phyloP scores from a whole-genome alignment of 164 flowering plant species.

The Brasenia schreberi region DNA sequence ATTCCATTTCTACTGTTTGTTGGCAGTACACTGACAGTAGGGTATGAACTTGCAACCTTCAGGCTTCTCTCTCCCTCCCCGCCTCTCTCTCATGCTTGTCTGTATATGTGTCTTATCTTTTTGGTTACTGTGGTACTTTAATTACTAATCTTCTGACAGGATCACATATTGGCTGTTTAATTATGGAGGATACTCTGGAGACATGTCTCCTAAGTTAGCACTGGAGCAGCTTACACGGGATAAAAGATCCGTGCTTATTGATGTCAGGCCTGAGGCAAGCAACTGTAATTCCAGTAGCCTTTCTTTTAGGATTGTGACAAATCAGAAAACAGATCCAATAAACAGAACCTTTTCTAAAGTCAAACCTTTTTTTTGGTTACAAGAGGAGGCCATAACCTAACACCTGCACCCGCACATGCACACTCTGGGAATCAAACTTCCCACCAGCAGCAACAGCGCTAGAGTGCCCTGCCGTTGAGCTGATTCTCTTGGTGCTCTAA shows the following conservation, averaged over 20 bases:
- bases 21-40: slow-evolving; percentile 51
- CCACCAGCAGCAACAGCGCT: too few species aligned
- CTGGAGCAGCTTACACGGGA: slow-evolving; percentile 50
- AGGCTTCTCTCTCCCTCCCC: neutral
- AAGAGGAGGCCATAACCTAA: too few species aligned
- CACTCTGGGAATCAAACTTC: too few species aligned
- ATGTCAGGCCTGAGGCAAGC: slow-evolving; percentile 98
- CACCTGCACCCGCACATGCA: too few species aligned
- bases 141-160: slow-evolving; percentile 36
- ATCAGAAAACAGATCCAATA: too few species aligned
- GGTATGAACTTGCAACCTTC: slow-evolving; percentile 34
- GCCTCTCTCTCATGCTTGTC: neutral
- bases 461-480: too few species aligned
- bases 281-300: slow-evolving; percentile 47
- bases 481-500: neutral
- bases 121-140: neutral
- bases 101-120: neutral
- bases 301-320: slow-evolving; percentile 9
- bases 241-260: slow-evolving; percentile 54
- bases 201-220: slow-evolving; percentile 58
- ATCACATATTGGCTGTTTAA: slow-evolving; percentile 45
- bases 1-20: slow-evolving; percentile 50
- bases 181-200: slow-evolving; percentile 87
- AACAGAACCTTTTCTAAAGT: too few species aligned
- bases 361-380: neutral